Conservation (phyloP, 768 basidiomycete species). For the Amanita polypyramis region DNA sequence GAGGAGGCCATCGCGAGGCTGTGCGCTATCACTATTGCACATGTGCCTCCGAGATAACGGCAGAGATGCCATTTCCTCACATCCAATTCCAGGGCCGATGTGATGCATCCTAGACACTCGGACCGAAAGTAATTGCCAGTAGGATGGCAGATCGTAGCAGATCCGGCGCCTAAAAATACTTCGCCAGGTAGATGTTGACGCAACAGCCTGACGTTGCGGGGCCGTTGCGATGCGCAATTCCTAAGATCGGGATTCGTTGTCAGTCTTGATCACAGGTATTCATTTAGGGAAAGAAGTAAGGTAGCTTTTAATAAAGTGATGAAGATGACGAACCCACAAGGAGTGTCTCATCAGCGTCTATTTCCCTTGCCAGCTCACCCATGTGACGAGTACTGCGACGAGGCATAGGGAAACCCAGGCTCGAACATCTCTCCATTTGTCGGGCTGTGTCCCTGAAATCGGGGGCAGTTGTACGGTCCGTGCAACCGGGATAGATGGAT, state of each 20-base stretch:
- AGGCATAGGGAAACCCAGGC: conserved; percentile 21
- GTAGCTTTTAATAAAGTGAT: background rate
- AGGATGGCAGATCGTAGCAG: background rate
- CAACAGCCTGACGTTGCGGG: background rate
- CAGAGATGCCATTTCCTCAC: background rate
- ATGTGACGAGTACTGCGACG: conserved; percentile 20
- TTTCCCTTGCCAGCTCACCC: conserved; percentile 12
- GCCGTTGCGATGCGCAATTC: background rate
- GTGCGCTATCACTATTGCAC: background rate
- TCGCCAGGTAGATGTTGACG: background rate
- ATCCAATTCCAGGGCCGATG: background rate
- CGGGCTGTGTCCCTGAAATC: background rate
- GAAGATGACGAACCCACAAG: background rate
- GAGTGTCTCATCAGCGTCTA: background rate
- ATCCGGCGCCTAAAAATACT: background rate
- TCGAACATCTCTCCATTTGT: conserved; percentile 13
- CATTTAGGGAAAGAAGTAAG: background rate
- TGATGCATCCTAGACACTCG: background rate
- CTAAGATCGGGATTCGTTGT: background rate
- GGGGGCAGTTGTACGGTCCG: background rate
- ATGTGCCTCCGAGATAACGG: background rate
- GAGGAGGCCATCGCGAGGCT: too few relatives aligned
- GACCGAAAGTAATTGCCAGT: background rate
- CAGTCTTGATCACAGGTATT: background rate
- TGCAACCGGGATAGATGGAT: background rate